Evolutionary conservation across 169 alveolate species (phyloP).

Genomic region (Plasmodium gaboni): DNA sequence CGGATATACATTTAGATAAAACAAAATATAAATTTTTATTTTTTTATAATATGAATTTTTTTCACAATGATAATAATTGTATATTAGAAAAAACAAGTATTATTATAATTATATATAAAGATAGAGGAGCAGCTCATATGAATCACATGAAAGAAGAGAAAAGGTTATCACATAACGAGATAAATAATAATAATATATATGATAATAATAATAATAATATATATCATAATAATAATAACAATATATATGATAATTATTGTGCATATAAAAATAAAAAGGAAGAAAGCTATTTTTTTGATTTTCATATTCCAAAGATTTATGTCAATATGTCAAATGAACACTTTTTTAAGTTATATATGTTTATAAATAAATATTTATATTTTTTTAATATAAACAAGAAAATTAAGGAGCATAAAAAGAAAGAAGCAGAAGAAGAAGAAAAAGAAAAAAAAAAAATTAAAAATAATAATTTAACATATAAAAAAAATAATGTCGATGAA

Average conservation of each 20-base stretch:
- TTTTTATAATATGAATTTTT: constrained; percentile 41
- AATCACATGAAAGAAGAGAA: too few species aligned
- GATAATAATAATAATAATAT: too few species aligned
- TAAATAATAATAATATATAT: too few species aligned
- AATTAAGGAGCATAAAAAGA: background rate
- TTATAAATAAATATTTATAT: constrained; percentile 29
- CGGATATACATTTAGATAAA: constrained; percentile 11
- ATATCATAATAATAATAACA: too few species aligned
- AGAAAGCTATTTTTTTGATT: background rate
- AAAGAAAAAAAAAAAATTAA: background rate
- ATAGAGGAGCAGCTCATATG: background rate
- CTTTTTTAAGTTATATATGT: constrained; percentile 10
- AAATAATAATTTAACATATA: background rate
- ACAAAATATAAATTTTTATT: constrained; percentile 37
- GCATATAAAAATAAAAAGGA: background rate
- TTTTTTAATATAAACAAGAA: background rate
- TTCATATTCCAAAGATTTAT: constrained; percentile 3
- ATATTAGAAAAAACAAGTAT: constrained; percentile 8
- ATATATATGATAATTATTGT: too few species aligned
- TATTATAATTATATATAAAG: constrained; percentile 6
- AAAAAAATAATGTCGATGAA: background rate
- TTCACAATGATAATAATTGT: constrained; percentile 35
- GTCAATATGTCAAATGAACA: constrained; percentile 12
- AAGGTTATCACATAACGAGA: too few species aligned
- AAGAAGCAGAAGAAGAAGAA: background rate